Base-by-base conservation (phyloP, 2,329 filamentous ascomycete genomes). In the Sporothrix dimorphospora region DNA sequence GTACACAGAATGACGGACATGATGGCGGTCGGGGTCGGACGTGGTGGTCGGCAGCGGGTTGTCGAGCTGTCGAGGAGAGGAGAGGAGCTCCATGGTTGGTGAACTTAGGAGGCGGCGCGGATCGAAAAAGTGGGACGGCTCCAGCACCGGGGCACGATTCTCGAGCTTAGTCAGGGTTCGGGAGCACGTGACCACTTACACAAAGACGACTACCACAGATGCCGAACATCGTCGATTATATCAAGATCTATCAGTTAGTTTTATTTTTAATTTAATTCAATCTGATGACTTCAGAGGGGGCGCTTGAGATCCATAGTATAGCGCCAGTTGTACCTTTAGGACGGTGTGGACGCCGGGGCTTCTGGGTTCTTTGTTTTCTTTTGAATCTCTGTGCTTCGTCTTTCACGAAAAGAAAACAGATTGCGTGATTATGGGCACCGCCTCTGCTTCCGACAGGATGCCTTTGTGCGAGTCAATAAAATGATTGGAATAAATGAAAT, bases 1-100 rank as follows among this genome's bases (percentile, higher is more conserved):
- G 87, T 89, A 78, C 87, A 89, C 74, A 89, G 85, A 82, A 89
- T 89, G 76, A 89, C 87, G 77, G 87, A 89, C 87, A 89, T 89
- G 70, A 51, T 76, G 71, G 69, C 70, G 68, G 61, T 30, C 19
- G 59, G 11, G 30, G 61, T 19, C 8, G 47, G 16, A 47, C 21
- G 57, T 24, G 34, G 24, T 59, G n/a, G 53, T 72, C 63, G 47
- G 30, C n/a, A 57, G 34, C 59, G 14, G 38, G 38, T 27, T 45
- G 59, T 65, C 59, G 21, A 66, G 51, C 19, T 38, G 49, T 38
- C 38, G 6, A 14, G 34, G n/a, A 14, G 47, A 4, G 68, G 27
- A 51, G 53, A 61, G 38, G 12, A 70, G 55, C 68, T 63, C 27
- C 38, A 42, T 6, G 16, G 45, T 12, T 53, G 65, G 24, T 38